A percentile compares a stretch with the other conserved stretches of the same genome.
Conservation (phyloP, 768 basidiomycete species). For the Omphalotus guepiniiformis region DNA sequence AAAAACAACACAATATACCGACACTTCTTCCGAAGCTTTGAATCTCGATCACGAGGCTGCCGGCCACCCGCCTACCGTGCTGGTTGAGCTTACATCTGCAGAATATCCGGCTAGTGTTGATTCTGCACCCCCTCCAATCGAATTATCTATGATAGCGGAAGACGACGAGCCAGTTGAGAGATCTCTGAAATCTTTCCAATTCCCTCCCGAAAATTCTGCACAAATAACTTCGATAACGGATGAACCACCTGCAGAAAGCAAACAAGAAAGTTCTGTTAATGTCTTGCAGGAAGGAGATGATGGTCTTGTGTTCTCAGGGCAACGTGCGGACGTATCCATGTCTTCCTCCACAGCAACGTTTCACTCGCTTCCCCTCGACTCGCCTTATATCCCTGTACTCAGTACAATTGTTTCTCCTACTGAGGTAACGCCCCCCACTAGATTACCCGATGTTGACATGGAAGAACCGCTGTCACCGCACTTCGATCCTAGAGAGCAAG, state of each 20-base stretch:
- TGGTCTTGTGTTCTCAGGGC: constrained; percentile 3
- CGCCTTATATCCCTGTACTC: constrained; percentile 20
- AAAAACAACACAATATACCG: not conserved
- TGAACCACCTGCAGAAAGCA: too few relatives aligned
- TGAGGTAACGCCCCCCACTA: not conserved
- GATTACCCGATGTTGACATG: not conserved
- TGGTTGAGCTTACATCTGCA: not conserved
- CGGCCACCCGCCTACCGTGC: not conserved
- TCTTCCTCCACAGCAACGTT: constrained; percentile 32
- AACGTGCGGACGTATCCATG: constrained; percentile 14
- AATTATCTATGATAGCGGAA: constrained; percentile 69
- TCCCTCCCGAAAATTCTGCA: constrained; percentile 7
- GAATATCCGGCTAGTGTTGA: not conserved
- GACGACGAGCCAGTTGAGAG: constrained; percentile 57
- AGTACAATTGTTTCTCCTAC: not conserved
- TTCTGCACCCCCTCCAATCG: constrained; percentile 13
- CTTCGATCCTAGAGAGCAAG: too few relatives aligned
- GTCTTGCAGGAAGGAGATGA: constrained; percentile 6
- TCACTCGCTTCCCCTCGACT: constrained; percentile 35
- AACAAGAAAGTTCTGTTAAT: constrained; percentile 1
- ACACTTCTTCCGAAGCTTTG: not conserved
- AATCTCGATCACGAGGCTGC: not conserved
- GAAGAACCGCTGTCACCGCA: not conserved
- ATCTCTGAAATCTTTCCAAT: not conserved
- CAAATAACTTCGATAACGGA: constrained; percentile 19